phyloP scores from a whole-genome alignment of 2,329 filamentous ascomycete genomes.

The Colletotrichum shisoi region DNA sequence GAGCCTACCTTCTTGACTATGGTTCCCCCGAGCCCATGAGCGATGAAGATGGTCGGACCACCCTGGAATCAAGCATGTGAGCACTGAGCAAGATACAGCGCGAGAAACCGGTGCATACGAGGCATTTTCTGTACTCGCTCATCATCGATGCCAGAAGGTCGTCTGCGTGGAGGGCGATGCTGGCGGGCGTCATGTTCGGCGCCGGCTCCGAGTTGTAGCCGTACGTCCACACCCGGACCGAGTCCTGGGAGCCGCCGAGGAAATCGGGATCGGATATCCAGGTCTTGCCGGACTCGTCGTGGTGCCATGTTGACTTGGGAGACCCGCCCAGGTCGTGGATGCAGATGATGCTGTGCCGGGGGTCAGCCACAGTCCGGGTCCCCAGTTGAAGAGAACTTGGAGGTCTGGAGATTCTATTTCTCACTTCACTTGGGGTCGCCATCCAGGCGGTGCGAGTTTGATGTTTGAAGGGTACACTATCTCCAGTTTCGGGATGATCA shows the following conservation, averaged over 20 bases:
- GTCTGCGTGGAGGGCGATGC: slow-evolving; percentile 42
- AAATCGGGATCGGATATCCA: slow-evolving; percentile 44
- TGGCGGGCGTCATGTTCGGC: slow-evolving; percentile 42
- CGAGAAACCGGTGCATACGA: slow-evolving; percentile 14
- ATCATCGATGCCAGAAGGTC: slow-evolving; percentile 40
- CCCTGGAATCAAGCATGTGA: slow-evolving; percentile 32
- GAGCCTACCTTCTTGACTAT: slow-evolving; percentile 43
- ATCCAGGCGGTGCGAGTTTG: slow-evolving; percentile 22
- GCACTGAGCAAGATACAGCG: neutral
- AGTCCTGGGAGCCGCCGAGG: slow-evolving; percentile 36
- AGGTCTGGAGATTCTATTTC: neutral
- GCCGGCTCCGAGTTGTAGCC: slow-evolving; percentile 42
- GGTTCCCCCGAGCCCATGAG: slow-evolving; percentile 42
- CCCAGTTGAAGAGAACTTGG: neutral
- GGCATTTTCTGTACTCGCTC: slow-evolving; percentile 4
- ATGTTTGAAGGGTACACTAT: slow-evolving; percentile 29
- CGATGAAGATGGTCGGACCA: slow-evolving; percentile 42
- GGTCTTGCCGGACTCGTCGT: slow-evolving; percentile 42
- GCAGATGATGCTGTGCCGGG: slow-evolving; percentile 40
- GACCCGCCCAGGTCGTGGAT: slow-evolving; percentile 42
- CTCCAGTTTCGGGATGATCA: slow-evolving; percentile 36
- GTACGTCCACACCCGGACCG: slow-evolving; percentile 41
- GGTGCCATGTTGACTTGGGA: slow-evolving; percentile 41
- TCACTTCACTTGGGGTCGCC: slow-evolving; percentile 28
- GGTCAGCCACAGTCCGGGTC: slow-evolving; percentile 41